Conservation (phyloP, 1,284 basidiomycete genomes). For the Xerocomus minutiporus region DNA sequence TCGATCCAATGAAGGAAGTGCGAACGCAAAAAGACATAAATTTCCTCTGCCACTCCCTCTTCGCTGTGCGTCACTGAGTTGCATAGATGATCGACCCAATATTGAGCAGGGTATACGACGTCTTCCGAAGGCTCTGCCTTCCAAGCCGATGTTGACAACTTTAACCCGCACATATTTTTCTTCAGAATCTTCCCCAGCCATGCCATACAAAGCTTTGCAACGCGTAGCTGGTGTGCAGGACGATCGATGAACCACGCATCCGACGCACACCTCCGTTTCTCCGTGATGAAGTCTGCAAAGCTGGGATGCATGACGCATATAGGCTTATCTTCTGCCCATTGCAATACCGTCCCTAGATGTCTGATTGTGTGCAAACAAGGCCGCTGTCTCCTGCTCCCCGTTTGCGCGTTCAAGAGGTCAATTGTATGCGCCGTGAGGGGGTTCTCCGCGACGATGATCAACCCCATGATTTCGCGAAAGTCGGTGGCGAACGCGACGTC, state of each 20-base stretch:
- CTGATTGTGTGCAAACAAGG: constrained; percentile 30
- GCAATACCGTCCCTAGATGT: constrained; percentile 27
- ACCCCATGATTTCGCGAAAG: constrained; percentile 33
- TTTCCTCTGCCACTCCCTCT: constrained; percentile 8
- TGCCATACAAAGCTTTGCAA: constrained; percentile 26
- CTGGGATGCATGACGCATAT: constrained; percentile 34
- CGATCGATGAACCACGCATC: constrained; percentile 31
- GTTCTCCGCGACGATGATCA: constrained; percentile 28
- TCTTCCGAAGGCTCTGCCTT: constrained; percentile 21
- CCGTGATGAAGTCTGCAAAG: constrained; percentile 32
- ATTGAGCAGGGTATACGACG: constrained; percentile 21
- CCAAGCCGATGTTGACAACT: constrained; percentile 17
- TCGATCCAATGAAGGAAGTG: constrained; percentile 35
- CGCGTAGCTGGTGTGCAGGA: constrained; percentile 18
- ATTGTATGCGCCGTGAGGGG: constrained; percentile 25
- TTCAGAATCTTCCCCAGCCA: constrained; percentile 17
- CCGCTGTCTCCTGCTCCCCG: constrained; percentile 13
- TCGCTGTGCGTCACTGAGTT: constrained; percentile 3
- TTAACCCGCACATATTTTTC: constrained; percentile 28
- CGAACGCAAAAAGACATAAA: constrained; percentile 19
- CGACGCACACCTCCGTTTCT: constrained; percentile 23
- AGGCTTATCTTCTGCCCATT: constrained; percentile 27
- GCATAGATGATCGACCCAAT: constrained; percentile 32
- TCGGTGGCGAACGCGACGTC: constrained; percentile 28
- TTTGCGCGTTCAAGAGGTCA: constrained; percentile 25